A percentile compares a stretch with the other conserved stretches of the same genome.
phyloP scores from a whole-genome alignment of 106 monocot species.

The Dendrobium huoshanense region DNA sequence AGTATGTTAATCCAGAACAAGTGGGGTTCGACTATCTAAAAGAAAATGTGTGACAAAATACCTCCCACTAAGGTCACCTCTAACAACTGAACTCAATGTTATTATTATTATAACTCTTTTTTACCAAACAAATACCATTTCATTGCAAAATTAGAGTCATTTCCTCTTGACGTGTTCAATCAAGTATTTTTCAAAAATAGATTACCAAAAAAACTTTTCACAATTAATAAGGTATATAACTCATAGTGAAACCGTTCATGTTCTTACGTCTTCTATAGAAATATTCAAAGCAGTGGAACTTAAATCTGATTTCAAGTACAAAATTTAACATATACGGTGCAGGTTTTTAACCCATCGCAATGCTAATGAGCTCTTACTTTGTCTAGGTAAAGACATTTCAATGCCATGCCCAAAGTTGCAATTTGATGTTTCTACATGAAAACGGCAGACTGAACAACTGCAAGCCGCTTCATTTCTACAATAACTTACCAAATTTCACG shows the following conservation, averaged over 20 bases:
- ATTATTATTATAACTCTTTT: no score
- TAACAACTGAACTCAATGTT: no score
- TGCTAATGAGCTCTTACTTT: background rate
- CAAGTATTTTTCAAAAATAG: no score
- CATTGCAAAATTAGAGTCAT: no score
- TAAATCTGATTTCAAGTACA: background rate
- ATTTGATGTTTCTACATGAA: no score
- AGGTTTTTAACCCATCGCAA: background rate
- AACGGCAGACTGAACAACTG: background rate
- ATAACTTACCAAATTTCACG: background rate
- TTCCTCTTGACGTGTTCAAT: no score
- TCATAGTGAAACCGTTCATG: background rate
- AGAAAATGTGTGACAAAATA: no score
- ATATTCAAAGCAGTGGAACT: background rate
- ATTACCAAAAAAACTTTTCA: background rate
- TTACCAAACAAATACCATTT: no score
- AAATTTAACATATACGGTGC: background rate
- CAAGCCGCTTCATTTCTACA: background rate
- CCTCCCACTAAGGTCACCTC: no score
- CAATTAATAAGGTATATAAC: background rate
- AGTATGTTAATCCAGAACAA: no score
- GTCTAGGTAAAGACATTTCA: background rate
- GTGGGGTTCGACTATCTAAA: no score
- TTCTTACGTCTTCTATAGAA: background rate
- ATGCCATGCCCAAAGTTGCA: background rate